Percentiles rank a stretch among this genome's conserved stretches.
These are phyloP conservation scores for Cryptococcus depauperatus DNA, from an alignment of 1,284 basidiomycete species.

Conservation along the genomic window DNA sequence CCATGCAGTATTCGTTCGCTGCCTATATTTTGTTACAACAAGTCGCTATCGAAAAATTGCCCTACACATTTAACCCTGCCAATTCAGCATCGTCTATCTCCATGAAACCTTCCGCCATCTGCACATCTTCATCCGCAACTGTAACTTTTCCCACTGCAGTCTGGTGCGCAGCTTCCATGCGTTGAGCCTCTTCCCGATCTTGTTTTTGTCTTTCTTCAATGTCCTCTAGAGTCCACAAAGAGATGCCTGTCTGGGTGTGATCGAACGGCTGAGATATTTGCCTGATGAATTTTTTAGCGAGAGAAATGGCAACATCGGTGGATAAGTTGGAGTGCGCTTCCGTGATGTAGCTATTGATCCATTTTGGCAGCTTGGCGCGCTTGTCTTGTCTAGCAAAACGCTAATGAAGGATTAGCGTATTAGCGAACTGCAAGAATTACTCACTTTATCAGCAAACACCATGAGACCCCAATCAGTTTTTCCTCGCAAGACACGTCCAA, in stretches of 20 bases:
- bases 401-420: conserved; percentile 46
- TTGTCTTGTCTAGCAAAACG: conserved; percentile 96
- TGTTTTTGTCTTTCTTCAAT: conserved; percentile 39
- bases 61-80: conserved; percentile 31
- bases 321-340: conserved; percentile 95
- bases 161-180: conserved; percentile 16
- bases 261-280: conserved; percentile 95
- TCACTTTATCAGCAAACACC: conserved; percentile 97
- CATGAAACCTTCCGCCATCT: conserved; percentile 8
- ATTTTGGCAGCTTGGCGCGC: conserved; percentile 89
- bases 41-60: not conserved
- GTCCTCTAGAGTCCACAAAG: conserved; percentile 68
- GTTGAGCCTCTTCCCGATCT: conserved; percentile 33
- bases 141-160: conserved; percentile 1
- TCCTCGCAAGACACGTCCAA: conserved; percentile 91
- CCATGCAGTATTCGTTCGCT: not conserved
- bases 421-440: conserved; percentile 20
- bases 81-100: conserved; percentile 36
- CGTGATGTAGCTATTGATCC: conserved; percentile 99
- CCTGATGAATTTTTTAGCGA: conserved; percentile 94
- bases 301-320: conserved; percentile 94
- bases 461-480: conserved; percentile 99
- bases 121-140: conserved; percentile 4
- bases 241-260: conserved; percentile 88
- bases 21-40: not conserved